These are phyloP conservation scores for Yamadazyma triangularis DNA, from an alignment of 1,139 yeast species.

Conservation along the genomic window DNA sequence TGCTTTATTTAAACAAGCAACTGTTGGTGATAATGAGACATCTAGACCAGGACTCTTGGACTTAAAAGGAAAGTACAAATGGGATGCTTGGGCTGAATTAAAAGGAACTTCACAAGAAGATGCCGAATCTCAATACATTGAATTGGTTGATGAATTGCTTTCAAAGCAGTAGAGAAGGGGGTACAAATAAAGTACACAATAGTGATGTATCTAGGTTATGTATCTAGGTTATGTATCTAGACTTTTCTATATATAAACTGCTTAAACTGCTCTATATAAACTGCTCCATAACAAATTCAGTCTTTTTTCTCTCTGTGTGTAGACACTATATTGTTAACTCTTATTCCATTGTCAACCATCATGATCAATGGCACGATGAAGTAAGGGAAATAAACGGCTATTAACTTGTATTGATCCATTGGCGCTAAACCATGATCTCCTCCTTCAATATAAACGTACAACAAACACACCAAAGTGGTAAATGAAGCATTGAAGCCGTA, in stretches of 20 bases:
- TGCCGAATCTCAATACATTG: constrained; percentile 85
- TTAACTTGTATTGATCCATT: constrained; percentile 36
- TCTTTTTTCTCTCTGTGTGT: too few relatives aligned
- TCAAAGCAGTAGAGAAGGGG: too few relatives aligned
- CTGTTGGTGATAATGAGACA: constrained; percentile 89
- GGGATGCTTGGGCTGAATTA: constrained; percentile 92
- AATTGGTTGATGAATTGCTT: constrained; percentile 62
- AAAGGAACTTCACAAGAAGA: constrained; percentile 86
- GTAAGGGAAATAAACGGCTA: constrained; percentile 62
- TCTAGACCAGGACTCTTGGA: constrained; percentile 84
- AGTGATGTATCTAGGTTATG: too few relatives aligned
- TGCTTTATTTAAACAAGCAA: constrained; percentile 94
- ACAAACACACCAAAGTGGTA: constrained; percentile 65
- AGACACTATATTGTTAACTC: too few relatives aligned
- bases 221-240: too few relatives aligned
- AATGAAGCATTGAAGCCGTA: constrained; percentile 77
- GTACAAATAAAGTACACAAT: too few relatives aligned
- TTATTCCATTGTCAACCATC: constrained; percentile 35
- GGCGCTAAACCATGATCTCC: constrained; percentile 27
- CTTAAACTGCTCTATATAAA: too few relatives aligned
- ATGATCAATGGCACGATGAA: constrained; percentile 58
- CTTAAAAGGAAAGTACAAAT: constrained; percentile 92
- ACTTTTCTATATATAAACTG: too few relatives aligned
- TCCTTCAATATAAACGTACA: constrained; percentile 35
- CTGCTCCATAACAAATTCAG: too few relatives aligned